phyloP scores from a whole-genome alignment of 129 eudicot species.

The Chrysanthemum makinoi region DNA sequence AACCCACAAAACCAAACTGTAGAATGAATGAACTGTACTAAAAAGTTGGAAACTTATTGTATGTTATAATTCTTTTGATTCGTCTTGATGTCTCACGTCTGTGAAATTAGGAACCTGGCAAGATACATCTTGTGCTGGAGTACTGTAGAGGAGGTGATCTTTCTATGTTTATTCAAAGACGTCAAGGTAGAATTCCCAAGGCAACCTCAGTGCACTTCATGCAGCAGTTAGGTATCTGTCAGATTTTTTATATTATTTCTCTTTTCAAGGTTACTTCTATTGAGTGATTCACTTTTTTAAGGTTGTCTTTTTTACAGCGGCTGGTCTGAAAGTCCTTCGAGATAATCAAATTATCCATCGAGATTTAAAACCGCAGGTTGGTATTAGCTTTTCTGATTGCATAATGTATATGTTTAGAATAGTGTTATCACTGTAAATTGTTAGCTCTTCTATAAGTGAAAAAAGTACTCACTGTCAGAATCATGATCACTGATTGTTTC shows the following conservation, averaged over 20 bases:
- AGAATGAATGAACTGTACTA: too few species aligned
- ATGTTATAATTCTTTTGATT: neutral
- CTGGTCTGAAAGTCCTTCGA: constrained; percentile 88
- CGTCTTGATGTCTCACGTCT: constrained; percentile 19
- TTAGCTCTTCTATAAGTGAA: constrained; percentile 13
- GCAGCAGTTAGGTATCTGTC: constrained; percentile 79
- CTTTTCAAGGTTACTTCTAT: neutral
- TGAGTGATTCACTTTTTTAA: constrained; percentile 17
- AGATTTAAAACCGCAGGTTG: constrained; percentile 96
- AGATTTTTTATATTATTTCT: neutral
- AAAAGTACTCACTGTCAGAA: neutral
- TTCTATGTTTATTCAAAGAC: constrained; percentile 70
- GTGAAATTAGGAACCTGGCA: constrained; percentile 74
- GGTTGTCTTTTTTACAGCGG: constrained; percentile 45
- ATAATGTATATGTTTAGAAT: constrained; percentile 1
- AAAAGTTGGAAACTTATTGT: too few species aligned
- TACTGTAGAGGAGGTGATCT: constrained; percentile 97
- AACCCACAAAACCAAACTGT: too few species aligned
- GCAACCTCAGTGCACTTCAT: constrained; percentile 80
- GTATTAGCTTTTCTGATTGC: constrained; percentile 24
- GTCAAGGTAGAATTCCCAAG: constrained; percentile 83
- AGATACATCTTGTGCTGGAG: constrained; percentile 86
- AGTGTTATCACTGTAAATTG: neutral
- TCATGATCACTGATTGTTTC: neutral
- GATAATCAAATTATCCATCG: constrained; percentile 92